These are phyloP conservation scores for Carex sylvatica DNA, from an alignment of 202 grass and related monocot species.

Conservation along the genomic window DNA sequence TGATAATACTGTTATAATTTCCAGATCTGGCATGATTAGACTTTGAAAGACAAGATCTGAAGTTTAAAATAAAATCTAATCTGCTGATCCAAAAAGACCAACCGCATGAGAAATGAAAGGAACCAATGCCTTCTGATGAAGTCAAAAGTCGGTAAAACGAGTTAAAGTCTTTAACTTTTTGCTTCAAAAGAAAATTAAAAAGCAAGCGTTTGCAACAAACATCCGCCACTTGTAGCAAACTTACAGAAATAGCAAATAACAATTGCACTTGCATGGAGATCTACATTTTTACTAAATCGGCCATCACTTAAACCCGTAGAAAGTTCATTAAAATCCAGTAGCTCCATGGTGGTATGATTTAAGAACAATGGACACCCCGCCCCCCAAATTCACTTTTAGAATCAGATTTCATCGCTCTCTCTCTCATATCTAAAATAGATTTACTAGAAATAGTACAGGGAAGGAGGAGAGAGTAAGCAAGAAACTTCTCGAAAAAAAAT, in stretches of 20 bases:
- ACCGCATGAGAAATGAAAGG: not conserved
- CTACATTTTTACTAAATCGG: not conserved
- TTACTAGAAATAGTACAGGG: not conserved
- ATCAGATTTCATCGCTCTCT: not conserved
- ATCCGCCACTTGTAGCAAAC: not conserved
- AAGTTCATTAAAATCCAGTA: not conserved
- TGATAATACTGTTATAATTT: not conserved
- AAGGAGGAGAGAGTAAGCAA: not conserved
- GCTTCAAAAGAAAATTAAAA: not conserved
- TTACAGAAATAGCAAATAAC: not conserved
- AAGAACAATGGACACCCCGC: not conserved
- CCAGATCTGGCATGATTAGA: slow-evolving; percentile 10
- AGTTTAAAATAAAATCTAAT: not conserved
- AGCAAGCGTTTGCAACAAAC: not conserved
- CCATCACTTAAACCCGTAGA: not conserved
- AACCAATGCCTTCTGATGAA: not conserved
- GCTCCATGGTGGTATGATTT: not conserved
- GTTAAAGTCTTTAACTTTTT: not conserved
- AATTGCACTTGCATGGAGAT: not conserved
- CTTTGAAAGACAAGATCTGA: slow-evolving; percentile 13
- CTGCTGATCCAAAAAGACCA: not conserved
- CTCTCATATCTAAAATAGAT: not conserved
- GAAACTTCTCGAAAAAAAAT: not conserved
- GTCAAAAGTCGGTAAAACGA: not conserved
- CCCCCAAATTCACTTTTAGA: not conserved